Percentiles rank a stretch among this genome's conserved stretches.
Evolutionary conservation across 2,329 filamentous ascomycete species (phyloP).

Genomic region (Colletotrichum gigasporum): DNA sequence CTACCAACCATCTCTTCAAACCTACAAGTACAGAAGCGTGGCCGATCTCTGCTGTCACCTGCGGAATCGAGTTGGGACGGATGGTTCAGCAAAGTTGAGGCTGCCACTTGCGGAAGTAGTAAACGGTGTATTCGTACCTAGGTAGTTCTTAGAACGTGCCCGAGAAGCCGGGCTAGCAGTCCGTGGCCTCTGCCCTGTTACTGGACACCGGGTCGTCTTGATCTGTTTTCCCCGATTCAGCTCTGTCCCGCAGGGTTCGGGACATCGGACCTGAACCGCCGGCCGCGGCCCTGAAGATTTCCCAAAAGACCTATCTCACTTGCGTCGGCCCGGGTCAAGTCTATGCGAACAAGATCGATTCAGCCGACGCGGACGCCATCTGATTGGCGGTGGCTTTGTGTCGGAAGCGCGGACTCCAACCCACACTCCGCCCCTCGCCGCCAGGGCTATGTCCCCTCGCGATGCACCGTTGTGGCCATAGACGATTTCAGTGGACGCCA

Average conservation of each 20-base stretch:
- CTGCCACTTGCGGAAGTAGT: background rate
- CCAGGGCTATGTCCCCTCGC: background rate
- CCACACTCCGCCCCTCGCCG: background rate
- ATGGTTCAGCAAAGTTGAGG: background rate
- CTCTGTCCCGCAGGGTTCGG: no score
- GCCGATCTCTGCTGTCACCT: background rate
- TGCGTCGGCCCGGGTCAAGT: conserved; percentile 26
- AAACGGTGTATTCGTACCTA: no score
- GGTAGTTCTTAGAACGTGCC: no score
- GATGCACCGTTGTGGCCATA: background rate
- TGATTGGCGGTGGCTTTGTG: conserved; percentile 14
- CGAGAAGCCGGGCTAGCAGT: no score
- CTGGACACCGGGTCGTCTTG: no score
- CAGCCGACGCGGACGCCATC: background rate
- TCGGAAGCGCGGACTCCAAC: conserved; percentile 6
- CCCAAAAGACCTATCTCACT: background rate
- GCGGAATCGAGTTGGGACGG: background rate
- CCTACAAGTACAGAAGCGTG: no score
- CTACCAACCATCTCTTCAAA: no score
- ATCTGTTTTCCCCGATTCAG: no score
- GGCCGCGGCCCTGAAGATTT: background rate
- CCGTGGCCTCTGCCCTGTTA: no score
- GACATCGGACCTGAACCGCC: background rate
- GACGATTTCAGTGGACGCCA: no score
- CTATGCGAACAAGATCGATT: background rate